Evolutionary conservation across 306 rosid species (phyloP).

Genomic region (Dalbergia oliveri): DNA sequence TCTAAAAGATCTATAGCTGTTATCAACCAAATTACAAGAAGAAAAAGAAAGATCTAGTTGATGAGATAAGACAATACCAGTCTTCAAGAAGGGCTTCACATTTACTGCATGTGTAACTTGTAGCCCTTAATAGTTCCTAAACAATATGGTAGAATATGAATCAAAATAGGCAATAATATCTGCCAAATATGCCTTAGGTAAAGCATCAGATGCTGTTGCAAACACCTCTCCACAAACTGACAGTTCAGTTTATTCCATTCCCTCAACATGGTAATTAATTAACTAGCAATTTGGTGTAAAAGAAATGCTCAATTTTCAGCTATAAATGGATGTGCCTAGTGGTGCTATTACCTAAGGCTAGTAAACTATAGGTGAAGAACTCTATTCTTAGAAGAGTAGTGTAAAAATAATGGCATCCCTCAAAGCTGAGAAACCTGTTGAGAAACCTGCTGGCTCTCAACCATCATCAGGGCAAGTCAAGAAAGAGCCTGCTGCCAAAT

Average conservation of each 20-base stretch:
- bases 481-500: slow-evolving; percentile 60
- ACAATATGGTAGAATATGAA: slow-evolving; percentile 48
- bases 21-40: neutral
- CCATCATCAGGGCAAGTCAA: slow-evolving; percentile 54
- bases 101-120: slow-evolving; percentile 31
- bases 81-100: slow-evolving; percentile 36
- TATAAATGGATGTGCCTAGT: slow-evolving; percentile 56
- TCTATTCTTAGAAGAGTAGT: slow-evolving; percentile 30
- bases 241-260: slow-evolving; percentile 59
- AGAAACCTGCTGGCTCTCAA: slow-evolving; percentile 48
- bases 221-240: slow-evolving; percentile 47
- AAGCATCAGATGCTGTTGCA: slow-evolving; percentile 60
- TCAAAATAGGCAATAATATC: slow-evolving; percentile 42
- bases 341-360: slow-evolving; percentile 46
- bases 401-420: slow-evolving; percentile 63
- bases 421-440: slow-evolving; percentile 61
- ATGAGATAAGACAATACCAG: slow-evolving; percentile 36
- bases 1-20: neutral
- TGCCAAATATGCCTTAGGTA: slow-evolving; percentile 46
- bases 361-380: slow-evolving; percentile 17
- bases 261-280: slow-evolving; percentile 14
- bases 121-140: slow-evolving; percentile 12
- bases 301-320: slow-evolving; percentile 41
- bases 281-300: slow-evolving; percentile 36
- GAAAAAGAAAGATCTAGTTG: slow-evolving; percentile 16